Evolutionary conservation across 2,329 filamentous ascomycete genomes (phyloP).

Genomic region (Sporothrix schenckii): DNA sequence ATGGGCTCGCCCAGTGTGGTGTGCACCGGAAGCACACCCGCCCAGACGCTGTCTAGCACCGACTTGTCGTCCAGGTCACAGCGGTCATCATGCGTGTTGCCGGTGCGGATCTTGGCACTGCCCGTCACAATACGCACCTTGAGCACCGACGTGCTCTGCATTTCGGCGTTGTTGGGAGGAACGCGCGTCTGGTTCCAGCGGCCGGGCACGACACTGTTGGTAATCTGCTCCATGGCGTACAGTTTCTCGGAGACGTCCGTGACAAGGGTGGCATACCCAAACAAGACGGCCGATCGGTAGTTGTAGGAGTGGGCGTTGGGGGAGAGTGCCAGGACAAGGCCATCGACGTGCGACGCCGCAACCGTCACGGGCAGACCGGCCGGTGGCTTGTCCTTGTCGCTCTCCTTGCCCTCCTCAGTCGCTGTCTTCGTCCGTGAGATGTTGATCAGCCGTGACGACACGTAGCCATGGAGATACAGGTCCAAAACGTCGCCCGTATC

Average conservation of each 20-base stretch:
- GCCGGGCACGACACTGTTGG: slow-evolving; percentile 68
- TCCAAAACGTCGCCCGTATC: slow-evolving; percentile 67
- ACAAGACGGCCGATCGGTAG: slow-evolving; percentile 78
- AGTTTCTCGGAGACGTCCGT: slow-evolving; percentile 69
- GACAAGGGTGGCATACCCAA: slow-evolving; percentile 72
- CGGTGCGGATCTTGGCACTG: slow-evolving; percentile 73
- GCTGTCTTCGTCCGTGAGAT: slow-evolving; percentile 49
- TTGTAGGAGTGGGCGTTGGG: slow-evolving; percentile 84
- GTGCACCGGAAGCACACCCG: slow-evolving; percentile 65
- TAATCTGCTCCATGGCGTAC: slow-evolving; percentile 78
- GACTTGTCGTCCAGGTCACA: slow-evolving; percentile 52
- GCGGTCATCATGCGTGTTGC: slow-evolving; percentile 61
- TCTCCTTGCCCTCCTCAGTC: slow-evolving; percentile 22
- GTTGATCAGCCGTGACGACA: slow-evolving; percentile 76
- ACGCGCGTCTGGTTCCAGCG: slow-evolving; percentile 71
- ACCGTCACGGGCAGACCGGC: slow-evolving; percentile 67
- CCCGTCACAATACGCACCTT: slow-evolving; percentile 69
- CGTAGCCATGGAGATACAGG: slow-evolving; percentile 82
- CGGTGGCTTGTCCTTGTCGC: slow-evolving; percentile 18
- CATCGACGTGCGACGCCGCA: slow-evolving; percentile 74
- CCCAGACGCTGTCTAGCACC: slow-evolving; percentile 54
- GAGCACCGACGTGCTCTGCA: slow-evolving; percentile 73
- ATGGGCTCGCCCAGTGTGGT: slow-evolving; percentile 66
- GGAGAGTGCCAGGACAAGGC: slow-evolving; percentile 76
- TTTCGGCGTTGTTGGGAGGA: slow-evolving; percentile 72